Evolutionary conservation across 305 asterid species (phyloP).

Genomic region (Fraxinus velutina): DNA sequence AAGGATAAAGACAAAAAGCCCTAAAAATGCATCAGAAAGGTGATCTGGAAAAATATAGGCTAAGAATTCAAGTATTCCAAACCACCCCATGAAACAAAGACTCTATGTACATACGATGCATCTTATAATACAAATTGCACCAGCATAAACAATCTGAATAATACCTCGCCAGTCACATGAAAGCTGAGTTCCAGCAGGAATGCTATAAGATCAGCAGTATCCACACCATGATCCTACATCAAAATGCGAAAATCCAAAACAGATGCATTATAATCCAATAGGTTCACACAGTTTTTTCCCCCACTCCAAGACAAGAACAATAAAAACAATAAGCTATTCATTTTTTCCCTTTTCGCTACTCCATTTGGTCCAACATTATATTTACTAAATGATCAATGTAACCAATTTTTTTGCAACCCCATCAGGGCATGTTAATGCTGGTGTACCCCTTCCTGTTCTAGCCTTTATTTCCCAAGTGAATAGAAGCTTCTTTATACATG

Average conservation of each 20-base stretch:
- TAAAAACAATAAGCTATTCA: neutral
- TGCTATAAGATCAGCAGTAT: slow-evolving; percentile 87
- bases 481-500: neutral
- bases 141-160: slow-evolving; percentile 15
- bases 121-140: neutral
- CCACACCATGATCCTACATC: slow-evolving; percentile 84
- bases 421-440: neutral
- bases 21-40: neutral
- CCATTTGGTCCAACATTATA: neutral
- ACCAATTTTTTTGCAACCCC: neutral
- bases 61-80: neutral
- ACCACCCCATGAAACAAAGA: slow-evolving; percentile 2
- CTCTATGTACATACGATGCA: neutral
- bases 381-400: neutral
- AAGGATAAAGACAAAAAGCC: neutral
- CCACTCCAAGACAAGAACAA: neutral
- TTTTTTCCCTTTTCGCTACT: neutral
- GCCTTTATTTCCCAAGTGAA: neutral
- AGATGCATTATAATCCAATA: neutral
- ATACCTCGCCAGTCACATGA: slow-evolving; percentile 92
- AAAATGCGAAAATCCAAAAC: slow-evolving; percentile 10
- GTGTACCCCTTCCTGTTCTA: neutral
- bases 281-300: neutral
- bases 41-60: slow-evolving; percentile 2
- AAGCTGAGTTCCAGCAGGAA: slow-evolving; percentile 93